Evolutionary conservation across 805 yeast species (phyloP).

Genomic region (Debaryomyces castellii): DNA sequence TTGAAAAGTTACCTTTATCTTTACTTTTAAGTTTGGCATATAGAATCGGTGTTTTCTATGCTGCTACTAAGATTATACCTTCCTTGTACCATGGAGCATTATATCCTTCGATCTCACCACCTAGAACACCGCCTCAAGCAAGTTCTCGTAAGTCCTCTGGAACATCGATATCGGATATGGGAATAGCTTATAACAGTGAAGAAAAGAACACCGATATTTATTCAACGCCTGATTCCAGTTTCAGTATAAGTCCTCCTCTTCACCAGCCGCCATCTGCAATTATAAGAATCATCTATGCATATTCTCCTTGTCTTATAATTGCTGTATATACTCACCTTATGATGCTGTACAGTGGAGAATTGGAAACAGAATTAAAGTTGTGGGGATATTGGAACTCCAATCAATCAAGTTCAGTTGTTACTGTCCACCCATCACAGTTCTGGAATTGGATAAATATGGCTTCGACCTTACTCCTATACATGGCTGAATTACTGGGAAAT

Average conservation of each 20-base stretch:
- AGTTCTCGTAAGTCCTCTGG: constrained; percentile 34
- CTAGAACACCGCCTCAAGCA: constrained; percentile 38
- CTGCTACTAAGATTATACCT: constrained; percentile 94
- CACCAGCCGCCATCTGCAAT: constrained; percentile 32
- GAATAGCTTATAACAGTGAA: not conserved
- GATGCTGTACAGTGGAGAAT: constrained; percentile 81
- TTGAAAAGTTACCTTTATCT: constrained; percentile 72
- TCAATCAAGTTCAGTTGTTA: constrained; percentile 4
- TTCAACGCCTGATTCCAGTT: constrained; percentile 1
- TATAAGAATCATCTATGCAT: constrained; percentile 71
- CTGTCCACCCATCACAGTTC: constrained; percentile 81
- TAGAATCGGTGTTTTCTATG: constrained; percentile 80
- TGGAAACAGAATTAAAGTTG: constrained; percentile 59
- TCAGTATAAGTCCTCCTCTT: constrained; percentile 10
- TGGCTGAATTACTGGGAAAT: constrained; percentile 64
- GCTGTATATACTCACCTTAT: constrained; percentile 94
- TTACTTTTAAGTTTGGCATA: constrained; percentile 79
- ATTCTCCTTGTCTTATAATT: constrained; percentile 89
- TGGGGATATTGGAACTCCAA: constrained; percentile 53
- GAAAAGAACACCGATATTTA: not conserved
- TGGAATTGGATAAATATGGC: constrained; percentile 97
- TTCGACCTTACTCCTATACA: constrained; percentile 74
- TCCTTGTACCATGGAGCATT: constrained; percentile 50
- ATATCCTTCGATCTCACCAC: constrained; percentile 33
- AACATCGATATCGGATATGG: constrained; percentile 19